These are phyloP conservation scores for Alnus rubra DNA, from an alignment of 306 rosid genomes.

Conservation along the genomic window DNA sequence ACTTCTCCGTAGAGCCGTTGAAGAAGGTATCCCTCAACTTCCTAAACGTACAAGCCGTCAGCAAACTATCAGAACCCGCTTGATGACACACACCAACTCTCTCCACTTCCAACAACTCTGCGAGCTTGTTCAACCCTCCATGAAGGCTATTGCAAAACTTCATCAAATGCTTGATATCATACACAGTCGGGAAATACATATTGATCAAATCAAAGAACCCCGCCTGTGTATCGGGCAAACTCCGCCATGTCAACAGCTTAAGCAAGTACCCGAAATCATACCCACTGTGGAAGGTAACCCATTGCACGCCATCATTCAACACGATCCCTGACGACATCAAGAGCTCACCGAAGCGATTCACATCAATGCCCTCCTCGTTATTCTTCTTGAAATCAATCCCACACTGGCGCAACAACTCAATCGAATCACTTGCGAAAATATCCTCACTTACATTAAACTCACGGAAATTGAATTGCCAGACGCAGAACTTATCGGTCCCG, in stretches of 20 bases:
- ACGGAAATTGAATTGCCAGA: constrained; percentile 75
- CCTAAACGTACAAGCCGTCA: constrained; percentile 55
- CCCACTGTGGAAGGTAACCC: constrained; percentile 72
- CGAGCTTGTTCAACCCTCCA: constrained; percentile 74
- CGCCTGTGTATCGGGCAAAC: constrained; percentile 47
- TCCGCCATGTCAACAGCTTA: constrained; percentile 57
- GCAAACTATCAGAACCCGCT: constrained; percentile 77
- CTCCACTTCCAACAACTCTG: constrained; percentile 66
- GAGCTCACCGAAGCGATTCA: constrained; percentile 59
- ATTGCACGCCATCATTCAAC: constrained; percentile 44
- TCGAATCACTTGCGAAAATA: constrained; percentile 62
- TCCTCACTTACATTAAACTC: constrained; percentile 60
- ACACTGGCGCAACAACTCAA: constrained; percentile 62
- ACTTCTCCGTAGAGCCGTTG: constrained; percentile 58
- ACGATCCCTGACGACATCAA: constrained; percentile 70
- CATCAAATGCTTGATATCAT: constrained; percentile 76
- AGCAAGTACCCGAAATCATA: constrained; percentile 73
- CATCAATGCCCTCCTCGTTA: constrained; percentile 65
- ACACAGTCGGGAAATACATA: constrained; percentile 51
- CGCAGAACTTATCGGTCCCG: constrained; percentile 48
- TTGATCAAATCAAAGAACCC: constrained; percentile 63
- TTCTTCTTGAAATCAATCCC: constrained; percentile 78
- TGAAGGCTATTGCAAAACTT: constrained; percentile 75
- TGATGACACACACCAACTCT: constrained; percentile 70
- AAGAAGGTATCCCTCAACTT: constrained; percentile 61